Conservation (phyloP, 495 filamentous ascomycete species). For the Penicillium maclennaniae region DNA sequence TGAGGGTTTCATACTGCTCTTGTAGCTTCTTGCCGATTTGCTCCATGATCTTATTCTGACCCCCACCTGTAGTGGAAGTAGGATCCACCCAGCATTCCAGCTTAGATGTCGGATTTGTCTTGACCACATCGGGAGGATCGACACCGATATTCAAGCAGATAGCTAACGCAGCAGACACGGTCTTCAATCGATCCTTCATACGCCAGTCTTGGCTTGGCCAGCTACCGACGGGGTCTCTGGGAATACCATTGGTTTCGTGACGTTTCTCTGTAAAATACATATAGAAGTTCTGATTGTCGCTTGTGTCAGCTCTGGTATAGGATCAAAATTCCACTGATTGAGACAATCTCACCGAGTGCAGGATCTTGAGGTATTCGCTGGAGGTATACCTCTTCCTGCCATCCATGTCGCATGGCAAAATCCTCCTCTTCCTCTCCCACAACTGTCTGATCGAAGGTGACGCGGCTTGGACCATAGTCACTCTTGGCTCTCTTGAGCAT, state of each 20-base stretch:
- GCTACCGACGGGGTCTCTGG: conserved; percentile 58
- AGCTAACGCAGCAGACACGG: conserved; percentile 87
- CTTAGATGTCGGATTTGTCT: conserved; percentile 87
- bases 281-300: conserved; percentile 60
- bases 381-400: conserved; percentile 59
- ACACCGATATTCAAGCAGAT: conserved; percentile 97
- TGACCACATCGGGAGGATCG: conserved; percentile 92
- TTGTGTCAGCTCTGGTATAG: conserved; percentile 10
- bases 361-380: conserved; percentile 52
- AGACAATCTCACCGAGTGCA: conserved; percentile 51
- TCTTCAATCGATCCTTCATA: conserved; percentile 94
- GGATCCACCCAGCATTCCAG: conserved; percentile 98
- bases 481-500: conserved; percentile 66
- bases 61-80: conserved; percentile 58
- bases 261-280: conserved; percentile 99
- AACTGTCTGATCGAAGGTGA: conserved; percentile 30
- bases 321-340: neutral
- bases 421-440: conserved; percentile 44
- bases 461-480: conserved; percentile 55
- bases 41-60: conserved; percentile 81
- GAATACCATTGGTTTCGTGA: conserved; percentile 93
- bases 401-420: conserved; percentile 59
- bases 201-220: conserved; percentile 86
- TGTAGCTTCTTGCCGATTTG: conserved; percentile 94
- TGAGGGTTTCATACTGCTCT: conserved; percentile 90